Percentiles rank a stretch among this genome's conserved stretches.
Evolutionary conservation across 2,329 filamentous ascomycete species (phyloP).

Genomic region (Aspergillus nomiae): DNA sequence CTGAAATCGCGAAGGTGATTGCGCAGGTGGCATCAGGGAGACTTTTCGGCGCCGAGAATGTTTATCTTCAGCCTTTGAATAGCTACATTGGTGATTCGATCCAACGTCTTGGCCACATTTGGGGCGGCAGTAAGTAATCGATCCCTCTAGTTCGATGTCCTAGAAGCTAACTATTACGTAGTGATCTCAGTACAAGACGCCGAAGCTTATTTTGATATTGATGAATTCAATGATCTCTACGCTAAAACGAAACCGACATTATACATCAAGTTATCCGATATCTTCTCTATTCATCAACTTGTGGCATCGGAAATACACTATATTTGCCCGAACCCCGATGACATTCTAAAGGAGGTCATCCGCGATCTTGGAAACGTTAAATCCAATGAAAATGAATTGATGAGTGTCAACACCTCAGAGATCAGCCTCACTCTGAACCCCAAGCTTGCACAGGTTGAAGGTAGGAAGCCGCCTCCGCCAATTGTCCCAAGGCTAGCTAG

Average conservation of each 20-base stretch:
- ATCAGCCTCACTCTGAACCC: conserved; percentile 89
- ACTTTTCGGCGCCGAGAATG: conserved; percentile 89
- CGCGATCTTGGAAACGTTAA: conserved; percentile 94
- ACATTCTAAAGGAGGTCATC: conserved; percentile 86
- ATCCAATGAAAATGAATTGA: conserved; percentile 92
- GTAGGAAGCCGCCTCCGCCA: conserved; percentile 37
- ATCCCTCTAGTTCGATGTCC: neutral
- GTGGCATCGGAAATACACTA: conserved; percentile 75
- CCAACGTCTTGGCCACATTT: conserved; percentile 74
- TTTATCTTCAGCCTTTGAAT: conserved; percentile 94
- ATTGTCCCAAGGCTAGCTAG: conserved; percentile 18
- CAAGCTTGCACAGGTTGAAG: conserved; percentile 82
- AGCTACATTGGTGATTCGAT: conserved; percentile 86
- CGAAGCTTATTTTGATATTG: conserved; percentile 93
- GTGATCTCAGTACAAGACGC: conserved; percentile 84
- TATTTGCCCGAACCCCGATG: conserved; percentile 79
- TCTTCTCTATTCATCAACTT: conserved; percentile 92
- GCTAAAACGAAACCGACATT: conserved; percentile 93
- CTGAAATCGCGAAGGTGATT: conserved; percentile 88
- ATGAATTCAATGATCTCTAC: conserved; percentile 98
- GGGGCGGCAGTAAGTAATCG: conserved; percentile 59
- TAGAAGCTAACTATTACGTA: conserved; percentile 39
- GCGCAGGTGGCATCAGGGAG: conserved; percentile 85
- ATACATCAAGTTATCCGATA: conserved; percentile 99
- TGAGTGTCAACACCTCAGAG: conserved; percentile 80